These are phyloP conservation scores for Clarireedia sp. DNA, from an alignment of 2,329 filamentous ascomycete genomes.

Conservation along the genomic window DNA sequence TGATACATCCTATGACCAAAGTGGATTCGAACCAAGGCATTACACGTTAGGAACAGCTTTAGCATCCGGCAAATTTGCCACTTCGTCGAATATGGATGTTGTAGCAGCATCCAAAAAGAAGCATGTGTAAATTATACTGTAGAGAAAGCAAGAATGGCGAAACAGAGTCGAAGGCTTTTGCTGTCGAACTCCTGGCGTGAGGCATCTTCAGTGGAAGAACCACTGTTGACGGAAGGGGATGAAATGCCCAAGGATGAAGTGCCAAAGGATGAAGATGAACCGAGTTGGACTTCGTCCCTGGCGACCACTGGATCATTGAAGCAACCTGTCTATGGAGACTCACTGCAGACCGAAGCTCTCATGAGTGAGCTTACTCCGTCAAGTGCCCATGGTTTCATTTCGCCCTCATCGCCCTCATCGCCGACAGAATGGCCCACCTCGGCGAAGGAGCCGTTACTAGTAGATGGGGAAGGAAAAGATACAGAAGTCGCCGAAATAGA, in stretches of 20 bases:
- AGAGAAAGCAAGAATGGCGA: conserved; percentile 1
- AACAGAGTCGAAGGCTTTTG: background rate
- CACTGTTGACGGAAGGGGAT: background rate
- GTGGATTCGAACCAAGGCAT: background rate
- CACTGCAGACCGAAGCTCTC: background rate
- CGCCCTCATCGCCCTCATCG: background rate
- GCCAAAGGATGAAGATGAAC: background rate
- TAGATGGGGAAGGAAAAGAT: background rate
- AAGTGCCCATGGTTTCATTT: background rate
- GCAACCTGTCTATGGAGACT: background rate
- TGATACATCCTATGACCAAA: background rate
- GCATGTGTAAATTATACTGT: background rate
- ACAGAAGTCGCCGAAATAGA: background rate
- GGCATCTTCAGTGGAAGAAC: background rate
- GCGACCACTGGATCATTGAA: background rate
- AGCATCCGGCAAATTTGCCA: background rate
- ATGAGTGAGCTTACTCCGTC: background rate
- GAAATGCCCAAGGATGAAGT: background rate
- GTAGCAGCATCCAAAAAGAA: background rate
- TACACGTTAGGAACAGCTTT: background rate
- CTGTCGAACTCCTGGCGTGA: background rate
- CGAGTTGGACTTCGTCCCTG: too few species aligned
- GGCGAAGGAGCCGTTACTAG: conserved; percentile 2
- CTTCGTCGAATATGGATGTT: background rate
- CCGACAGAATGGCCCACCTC: background rate